Evolutionary conservation across 192 early-diverging fungal genomes (phyloP).

Genomic region (Haplosporangium gracile): DNA sequence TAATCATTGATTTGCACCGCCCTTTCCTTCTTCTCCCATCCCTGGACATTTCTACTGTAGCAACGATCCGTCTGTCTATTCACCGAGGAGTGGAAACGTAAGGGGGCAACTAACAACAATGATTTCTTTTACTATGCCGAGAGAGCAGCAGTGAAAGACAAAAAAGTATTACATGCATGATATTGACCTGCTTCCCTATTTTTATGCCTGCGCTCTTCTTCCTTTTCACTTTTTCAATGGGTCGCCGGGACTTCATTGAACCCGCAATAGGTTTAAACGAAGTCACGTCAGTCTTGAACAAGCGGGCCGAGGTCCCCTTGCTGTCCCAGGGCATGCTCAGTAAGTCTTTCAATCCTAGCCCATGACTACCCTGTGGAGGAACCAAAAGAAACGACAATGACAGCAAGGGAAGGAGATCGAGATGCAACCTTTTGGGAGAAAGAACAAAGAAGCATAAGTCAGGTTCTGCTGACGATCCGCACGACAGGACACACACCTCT

Average conservation of each 20-base stretch:
- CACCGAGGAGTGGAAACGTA: slow-evolving; percentile 53
- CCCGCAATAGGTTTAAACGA: slow-evolving; percentile 40
- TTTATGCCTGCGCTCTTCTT: neutral
- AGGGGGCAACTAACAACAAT: neutral
- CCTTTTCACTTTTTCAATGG: neutral
- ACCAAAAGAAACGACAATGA: no score
- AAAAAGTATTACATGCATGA: neutral
- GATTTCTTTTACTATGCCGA: neutral
- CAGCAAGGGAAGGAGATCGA: no score
- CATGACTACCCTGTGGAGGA: neutral
- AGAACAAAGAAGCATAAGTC: neutral
- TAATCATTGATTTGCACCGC: slow-evolving; percentile 3
- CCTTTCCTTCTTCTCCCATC: neutral
- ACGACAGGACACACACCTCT: neutral
- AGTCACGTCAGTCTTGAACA: slow-evolving; percentile 40
- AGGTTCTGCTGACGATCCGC: slow-evolving; percentile 4
- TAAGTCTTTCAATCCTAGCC: slow-evolving; percentile 11
- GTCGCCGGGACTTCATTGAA: neutral
- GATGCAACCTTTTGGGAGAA: neutral
- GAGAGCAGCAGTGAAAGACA: neutral
- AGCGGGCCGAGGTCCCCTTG: slow-evolving; percentile 49
- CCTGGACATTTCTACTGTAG: slow-evolving; percentile 7
- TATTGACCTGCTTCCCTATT: neutral
- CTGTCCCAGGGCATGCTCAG: slow-evolving; percentile 56
- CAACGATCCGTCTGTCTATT: slow-evolving; percentile 47